These are phyloP conservation scores for Chlorella variabilis DNA, from an alignment of 163 green algal genomes.

Conservation along the genomic window DNA sequence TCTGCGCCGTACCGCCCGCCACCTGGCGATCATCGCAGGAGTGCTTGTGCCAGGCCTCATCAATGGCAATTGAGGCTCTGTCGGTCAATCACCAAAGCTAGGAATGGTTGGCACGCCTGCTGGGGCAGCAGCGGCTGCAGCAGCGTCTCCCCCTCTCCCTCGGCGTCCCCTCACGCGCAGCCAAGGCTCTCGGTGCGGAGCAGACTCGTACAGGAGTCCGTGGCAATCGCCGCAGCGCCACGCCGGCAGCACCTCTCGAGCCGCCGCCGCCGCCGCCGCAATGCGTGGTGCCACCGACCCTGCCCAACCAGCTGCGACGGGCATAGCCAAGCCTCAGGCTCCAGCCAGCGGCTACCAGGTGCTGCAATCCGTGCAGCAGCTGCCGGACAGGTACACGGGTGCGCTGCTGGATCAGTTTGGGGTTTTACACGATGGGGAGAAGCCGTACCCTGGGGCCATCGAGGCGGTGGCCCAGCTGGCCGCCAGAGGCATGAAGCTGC, in stretches of 20 bases:
- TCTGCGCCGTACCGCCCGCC: no score
- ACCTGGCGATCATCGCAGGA: no score
- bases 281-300: neutral
- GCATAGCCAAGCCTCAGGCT: no score
- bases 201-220: neutral
- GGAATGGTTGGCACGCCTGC: neutral
- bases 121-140: neutral
- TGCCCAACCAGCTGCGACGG: no score
- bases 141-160: neutral
- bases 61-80: no score
- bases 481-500: constrained; percentile 54
- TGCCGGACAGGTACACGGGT: constrained; percentile 23
- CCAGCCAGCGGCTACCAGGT: neutral
- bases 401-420: constrained; percentile 93
- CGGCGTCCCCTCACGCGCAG: no score
- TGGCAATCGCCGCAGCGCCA: neutral
- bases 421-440: constrained; percentile 84
- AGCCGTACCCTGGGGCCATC: constrained; percentile 73
- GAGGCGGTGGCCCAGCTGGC: constrained; percentile 64
- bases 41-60: no score
- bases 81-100: neutral
- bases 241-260: neutral
- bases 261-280: neutral
- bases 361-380: constrained; percentile 6
- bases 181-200: neutral